These are phyloP conservation scores for Tephrocybe rancida DNA, from an alignment of 768 basidiomycete genomes.

Conservation along the genomic window DNA sequence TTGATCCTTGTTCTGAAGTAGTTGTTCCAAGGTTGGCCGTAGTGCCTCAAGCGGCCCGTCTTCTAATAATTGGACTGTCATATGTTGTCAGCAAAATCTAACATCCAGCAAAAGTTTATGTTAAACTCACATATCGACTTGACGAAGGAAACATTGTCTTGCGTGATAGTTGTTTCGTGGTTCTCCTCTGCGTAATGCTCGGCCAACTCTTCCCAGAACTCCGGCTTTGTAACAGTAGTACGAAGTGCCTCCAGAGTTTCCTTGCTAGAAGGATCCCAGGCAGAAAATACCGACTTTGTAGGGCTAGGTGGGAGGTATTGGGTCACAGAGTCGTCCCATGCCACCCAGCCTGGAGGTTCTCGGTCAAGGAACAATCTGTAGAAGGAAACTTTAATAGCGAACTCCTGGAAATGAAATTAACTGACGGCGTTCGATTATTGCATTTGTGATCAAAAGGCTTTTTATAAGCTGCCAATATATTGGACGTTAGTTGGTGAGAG, in stretches of 20 bases:
- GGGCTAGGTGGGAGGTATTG: conserved; percentile 51
- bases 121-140: conserved; percentile 70
- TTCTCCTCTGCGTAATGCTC: conserved; percentile 81
- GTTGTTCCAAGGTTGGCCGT: conserved; percentile 59
- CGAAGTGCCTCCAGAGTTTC: conserved; percentile 53
- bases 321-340: conserved; percentile 50
- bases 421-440: conserved; percentile 46
- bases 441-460: conserved; percentile 43
- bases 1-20: conserved; percentile 72
- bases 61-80: conserved; percentile 74
- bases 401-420: conserved; percentile 8
- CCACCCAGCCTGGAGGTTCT: conserved; percentile 68
- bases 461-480: conserved; percentile 59
- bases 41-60: conserved; percentile 68
- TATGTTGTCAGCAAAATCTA: conserved; percentile 5
- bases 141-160: conserved; percentile 71
- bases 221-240: conserved; percentile 42
- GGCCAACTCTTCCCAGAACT: conserved; percentile 72
- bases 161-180: conserved; percentile 59
- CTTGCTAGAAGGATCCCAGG: conserved; percentile 59
- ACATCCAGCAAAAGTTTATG: not conserved
- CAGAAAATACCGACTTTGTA: conserved; percentile 50
- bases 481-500: conserved; percentile 52
- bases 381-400: not conserved
- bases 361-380: conserved; percentile 58